Evolutionary conservation across 2,329 filamentous ascomycete genomes (phyloP).

Genomic region (Verticillium nonalfalfae): DNA sequence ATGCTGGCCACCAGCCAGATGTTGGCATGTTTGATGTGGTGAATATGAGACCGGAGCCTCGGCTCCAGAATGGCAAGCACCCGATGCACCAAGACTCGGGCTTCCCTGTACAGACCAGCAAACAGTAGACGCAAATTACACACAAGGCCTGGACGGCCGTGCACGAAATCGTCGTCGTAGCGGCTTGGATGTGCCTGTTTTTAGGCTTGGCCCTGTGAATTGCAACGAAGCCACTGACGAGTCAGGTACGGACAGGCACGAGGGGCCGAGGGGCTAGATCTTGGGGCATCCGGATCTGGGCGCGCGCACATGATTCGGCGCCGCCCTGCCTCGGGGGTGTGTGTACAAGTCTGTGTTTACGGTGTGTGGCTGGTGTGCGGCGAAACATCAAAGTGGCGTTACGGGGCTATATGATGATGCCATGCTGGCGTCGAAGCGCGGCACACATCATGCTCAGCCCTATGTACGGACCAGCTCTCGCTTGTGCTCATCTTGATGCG

Average conservation of each 20-base stretch:
- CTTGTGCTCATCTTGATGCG: not conserved
- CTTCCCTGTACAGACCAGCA: not conserved
- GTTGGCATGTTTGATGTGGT: not conserved
- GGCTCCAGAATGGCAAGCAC: not conserved
- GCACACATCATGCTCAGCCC: constrained; percentile 1
- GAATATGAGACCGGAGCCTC: not conserved
- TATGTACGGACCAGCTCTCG: not conserved
- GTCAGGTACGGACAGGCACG: not conserved
- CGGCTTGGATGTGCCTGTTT: not conserved
- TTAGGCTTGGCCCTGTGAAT: no score
- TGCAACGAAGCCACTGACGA: no score
- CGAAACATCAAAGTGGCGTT: not conserved
- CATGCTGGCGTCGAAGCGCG: not conserved
- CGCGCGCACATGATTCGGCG: no score
- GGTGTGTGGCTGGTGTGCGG: not conserved
- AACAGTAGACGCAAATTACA: not conserved
- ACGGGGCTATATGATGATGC: not conserved
- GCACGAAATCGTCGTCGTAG: not conserved
- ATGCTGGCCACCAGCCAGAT: not conserved
- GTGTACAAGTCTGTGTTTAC: not conserved
- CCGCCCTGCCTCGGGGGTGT: no score
- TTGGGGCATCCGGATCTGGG: no score
- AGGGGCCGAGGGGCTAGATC: not conserved
- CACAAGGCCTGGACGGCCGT: not conserved
- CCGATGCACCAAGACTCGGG: not conserved